phyloP scores from a whole-genome alignment of 805 yeast genomes.

The Jamesozyma lodderae region DNA sequence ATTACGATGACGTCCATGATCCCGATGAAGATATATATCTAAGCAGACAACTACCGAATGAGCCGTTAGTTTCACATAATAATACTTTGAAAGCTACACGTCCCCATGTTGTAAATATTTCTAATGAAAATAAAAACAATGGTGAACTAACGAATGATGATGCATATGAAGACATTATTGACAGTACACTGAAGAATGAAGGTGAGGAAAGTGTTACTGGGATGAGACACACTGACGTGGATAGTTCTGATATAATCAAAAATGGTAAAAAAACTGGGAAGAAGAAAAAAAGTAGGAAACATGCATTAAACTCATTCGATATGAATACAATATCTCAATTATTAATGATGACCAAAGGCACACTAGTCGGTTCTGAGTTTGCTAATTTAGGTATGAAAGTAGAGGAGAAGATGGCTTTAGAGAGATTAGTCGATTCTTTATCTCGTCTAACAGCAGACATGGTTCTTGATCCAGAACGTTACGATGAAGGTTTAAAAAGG shows the following conservation, averaged over 20 bases:
- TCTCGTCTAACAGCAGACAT: constrained; percentile 84
- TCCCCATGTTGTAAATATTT: constrained; percentile 3
- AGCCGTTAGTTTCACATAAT: not conserved
- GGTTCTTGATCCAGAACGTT: constrained; percentile 74
- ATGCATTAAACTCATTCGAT: constrained; percentile 17
- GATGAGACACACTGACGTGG: not conserved
- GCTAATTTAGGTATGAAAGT: constrained; percentile 61
- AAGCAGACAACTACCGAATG: not conserved
- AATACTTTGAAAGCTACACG: not conserved
- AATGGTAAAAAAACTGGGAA: not conserved
- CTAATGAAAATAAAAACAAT: not conserved
- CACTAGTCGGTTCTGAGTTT: constrained; percentile 49
- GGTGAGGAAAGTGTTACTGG: no score
- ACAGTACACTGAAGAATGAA: not conserved
- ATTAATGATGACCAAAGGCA: constrained; percentile 34
- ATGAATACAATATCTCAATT: constrained; percentile 31
- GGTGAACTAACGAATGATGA: no score
- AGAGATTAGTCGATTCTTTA: constrained; percentile 76
- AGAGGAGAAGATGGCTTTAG: constrained; percentile 71
- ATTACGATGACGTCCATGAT: not conserved
- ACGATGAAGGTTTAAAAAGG: constrained; percentile 70
- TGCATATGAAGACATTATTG: not conserved
- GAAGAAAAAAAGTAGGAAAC: not conserved
- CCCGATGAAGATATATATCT: not conserved
- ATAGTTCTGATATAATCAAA: not conserved